Evolutionary conservation across 768 basidiomycete species (phyloP), one percentile per base, ranked within the genome.

Genomic region (Boletellus ananas): DNA sequence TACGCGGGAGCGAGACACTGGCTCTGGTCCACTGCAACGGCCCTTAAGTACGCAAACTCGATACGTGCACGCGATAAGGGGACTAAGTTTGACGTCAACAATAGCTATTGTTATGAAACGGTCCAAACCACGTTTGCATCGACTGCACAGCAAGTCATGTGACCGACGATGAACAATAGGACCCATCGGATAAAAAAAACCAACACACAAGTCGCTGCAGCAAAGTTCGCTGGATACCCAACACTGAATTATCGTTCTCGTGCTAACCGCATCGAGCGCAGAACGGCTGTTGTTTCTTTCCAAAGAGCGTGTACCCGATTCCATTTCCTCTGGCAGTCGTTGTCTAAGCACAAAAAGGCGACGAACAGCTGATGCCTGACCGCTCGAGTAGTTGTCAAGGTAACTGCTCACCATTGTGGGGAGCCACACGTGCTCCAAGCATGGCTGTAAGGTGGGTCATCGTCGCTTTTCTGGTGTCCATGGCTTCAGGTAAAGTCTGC

Each of bases 401-500:
- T 25, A 34, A 38, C 33, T 21, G 42, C 60, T 53, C 44, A 55
- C 63, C 13, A 29, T 38, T 14, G n/a, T 11, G 25, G 23, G 31
- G 16, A 8, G 20, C 33, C 11, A 16, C 14, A n/a, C n/a, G 14
- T 14, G 11, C 25, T 20, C 27, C 12, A 27, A 17, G 36, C 29
- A 38, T n/a, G 20, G 16, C 23, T 27, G n/a, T 23, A 25, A 16
- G 27, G 34, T 41, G 36, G 34, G 21, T 47, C 41, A 48, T 29
- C 20, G 27, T 43, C 40, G 45, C 39, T 43, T 56, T 25, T 56
- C 61, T 20, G 47, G 12, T 12, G 51, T 52, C 66, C 68, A 68
- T 0, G 58, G 62, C 49, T 59, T 58, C 52, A 70, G 31, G 20
- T 48, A 34, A 43, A 79, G 61, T 58, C 78, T 74, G 34, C 83